A percentile compares a stretch with the other conserved stretches of the same genome.
Evolutionary conservation across 805 yeast genomes (phyloP).

Genomic region (Teunomyces kruisii): DNA sequence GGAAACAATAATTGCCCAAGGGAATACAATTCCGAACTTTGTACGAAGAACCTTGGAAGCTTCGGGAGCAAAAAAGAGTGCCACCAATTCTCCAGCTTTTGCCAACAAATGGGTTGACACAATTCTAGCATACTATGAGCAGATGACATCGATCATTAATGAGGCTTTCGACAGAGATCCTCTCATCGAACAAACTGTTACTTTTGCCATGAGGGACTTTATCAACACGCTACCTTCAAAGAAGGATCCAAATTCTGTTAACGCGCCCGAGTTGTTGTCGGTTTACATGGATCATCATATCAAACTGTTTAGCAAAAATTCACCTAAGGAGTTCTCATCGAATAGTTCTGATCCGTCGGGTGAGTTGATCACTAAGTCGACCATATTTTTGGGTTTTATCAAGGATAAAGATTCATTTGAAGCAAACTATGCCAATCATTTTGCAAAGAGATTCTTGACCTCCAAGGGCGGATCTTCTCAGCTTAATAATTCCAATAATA

Average conservation of each 20-base stretch:
- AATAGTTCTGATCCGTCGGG: slow-evolving; percentile 20
- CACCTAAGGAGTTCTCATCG: slow-evolving; percentile 9
- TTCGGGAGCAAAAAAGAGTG: slow-evolving; percentile 11
- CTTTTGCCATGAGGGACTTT: slow-evolving; percentile 60
- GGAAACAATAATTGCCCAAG: slow-evolving; percentile 47
- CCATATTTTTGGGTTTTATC: slow-evolving; percentile 63
- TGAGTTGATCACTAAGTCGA: slow-evolving; percentile 51
- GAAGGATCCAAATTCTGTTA: slow-evolving; percentile 30
- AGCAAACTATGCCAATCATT: slow-evolving; percentile 77
- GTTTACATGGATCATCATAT: slow-evolving; percentile 41
- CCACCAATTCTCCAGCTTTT: slow-evolving; percentile 40
- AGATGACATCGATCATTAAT: slow-evolving; percentile 48
- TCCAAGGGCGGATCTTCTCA: slow-evolving; percentile 25
- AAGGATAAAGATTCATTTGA: slow-evolving; percentile 86
- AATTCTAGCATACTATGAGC: slow-evolving; percentile 51
- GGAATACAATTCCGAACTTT: slow-evolving; percentile 35
- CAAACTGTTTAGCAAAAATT: slow-evolving; percentile 30
- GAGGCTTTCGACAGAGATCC: slow-evolving; percentile 51
- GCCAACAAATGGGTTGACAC: slow-evolving; percentile 71
- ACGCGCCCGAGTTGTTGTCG: slow-evolving; percentile 41
- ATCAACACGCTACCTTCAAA: slow-evolving; percentile 57
- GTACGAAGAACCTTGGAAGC: slow-evolving; percentile 16
- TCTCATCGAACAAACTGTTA: slow-evolving; percentile 52
- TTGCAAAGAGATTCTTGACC: slow-evolving; percentile 70
- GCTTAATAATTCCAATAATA: slow-evolving; percentile 26